Evolutionary conservation across 2,329 filamentous ascomycete genomes (phyloP).

Genomic region (Diaporthe ilicicola): DNA sequence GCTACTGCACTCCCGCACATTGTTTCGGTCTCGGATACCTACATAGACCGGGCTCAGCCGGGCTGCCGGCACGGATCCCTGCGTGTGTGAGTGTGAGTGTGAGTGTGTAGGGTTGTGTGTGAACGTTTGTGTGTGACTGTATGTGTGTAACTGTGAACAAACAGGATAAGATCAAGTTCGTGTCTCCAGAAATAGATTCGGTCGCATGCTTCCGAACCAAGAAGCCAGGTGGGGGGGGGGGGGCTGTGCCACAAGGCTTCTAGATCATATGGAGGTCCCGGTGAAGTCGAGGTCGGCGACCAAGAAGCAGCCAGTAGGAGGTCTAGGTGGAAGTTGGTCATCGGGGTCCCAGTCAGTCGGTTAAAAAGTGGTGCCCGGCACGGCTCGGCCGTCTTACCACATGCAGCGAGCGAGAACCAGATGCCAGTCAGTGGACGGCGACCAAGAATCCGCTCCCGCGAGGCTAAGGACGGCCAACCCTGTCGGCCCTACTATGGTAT

Average conservation of each 20-base stretch:
- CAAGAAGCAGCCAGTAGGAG: background rate
- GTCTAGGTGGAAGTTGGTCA: background rate
- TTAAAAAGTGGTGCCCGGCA: background rate
- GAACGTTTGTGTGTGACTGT: background rate
- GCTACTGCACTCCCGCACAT: no score
- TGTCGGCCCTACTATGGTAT: no score
- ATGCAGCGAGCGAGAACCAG: background rate
- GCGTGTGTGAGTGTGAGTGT: background rate
- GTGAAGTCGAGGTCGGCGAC: constrained; percentile 13
- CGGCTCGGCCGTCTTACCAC: constrained; percentile 16
- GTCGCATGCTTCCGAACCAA: background rate
- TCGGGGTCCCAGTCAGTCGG: constrained; percentile 10
- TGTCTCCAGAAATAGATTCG: constrained; percentile 1
- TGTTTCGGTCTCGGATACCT: constrained; percentile 7
- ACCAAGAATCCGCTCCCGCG: background rate
- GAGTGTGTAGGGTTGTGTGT: background rate
- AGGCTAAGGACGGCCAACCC: background rate
- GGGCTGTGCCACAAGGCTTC: background rate
- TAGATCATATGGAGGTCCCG: background rate
- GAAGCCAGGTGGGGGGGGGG: background rate
- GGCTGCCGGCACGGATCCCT: constrained; percentile 13
- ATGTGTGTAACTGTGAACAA: background rate
- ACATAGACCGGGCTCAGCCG: constrained; percentile 1
- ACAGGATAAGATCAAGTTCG: background rate
- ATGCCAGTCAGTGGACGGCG: constrained; percentile 1